A percentile compares a stretch with the other conserved stretches of the same genome.
Evolutionary conservation across 768 basidiomycete species (phyloP).

Genomic region (Coprinopsis sp.): DNA sequence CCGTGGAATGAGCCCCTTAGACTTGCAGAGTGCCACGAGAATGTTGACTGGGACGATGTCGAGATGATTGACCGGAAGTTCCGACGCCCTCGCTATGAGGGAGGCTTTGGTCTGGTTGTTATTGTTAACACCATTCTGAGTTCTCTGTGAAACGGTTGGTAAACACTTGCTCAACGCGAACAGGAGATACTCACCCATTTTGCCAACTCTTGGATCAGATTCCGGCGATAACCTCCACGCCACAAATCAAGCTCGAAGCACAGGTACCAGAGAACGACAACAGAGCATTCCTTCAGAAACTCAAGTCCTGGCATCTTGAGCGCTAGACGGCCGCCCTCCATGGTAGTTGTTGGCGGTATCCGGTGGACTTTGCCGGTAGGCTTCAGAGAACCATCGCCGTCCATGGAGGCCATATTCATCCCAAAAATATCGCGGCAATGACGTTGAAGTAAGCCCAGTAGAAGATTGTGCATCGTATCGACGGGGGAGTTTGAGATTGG

Average conservation of each 20-base stretch:
- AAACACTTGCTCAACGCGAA: no score
- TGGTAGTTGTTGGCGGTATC: neutral
- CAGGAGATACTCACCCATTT: no score
- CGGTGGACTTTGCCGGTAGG: neutral
- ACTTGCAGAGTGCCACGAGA: no score
- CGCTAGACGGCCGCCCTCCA: neutral
- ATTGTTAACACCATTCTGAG: no score
- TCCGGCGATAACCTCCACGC: slow-evolving; percentile 10
- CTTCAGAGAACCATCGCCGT: slow-evolving; percentile 1
- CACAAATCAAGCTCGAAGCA: slow-evolving; percentile 6
- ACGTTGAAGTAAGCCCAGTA: slow-evolving; percentile 18
- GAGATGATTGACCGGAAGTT: no score
- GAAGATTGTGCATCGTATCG: slow-evolving; percentile 32
- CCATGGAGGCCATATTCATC: slow-evolving; percentile 4
- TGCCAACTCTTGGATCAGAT: slow-evolving; percentile 19
- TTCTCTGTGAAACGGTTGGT: no score
- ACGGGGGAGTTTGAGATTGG: slow-evolving; percentile 19
- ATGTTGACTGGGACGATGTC: no score
- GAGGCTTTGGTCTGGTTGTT: no score
- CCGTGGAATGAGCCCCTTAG: no score
- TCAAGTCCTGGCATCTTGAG: neutral
- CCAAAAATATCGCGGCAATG: slow-evolving; percentile 21
- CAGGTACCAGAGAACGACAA: neutral
- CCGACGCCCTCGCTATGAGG: no score
- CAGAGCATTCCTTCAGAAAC: neutral